These are phyloP conservation scores for Diaporthe aspalathi DNA, from an alignment of 2,329 filamentous ascomycete genomes.

Conservation along the genomic window DNA sequence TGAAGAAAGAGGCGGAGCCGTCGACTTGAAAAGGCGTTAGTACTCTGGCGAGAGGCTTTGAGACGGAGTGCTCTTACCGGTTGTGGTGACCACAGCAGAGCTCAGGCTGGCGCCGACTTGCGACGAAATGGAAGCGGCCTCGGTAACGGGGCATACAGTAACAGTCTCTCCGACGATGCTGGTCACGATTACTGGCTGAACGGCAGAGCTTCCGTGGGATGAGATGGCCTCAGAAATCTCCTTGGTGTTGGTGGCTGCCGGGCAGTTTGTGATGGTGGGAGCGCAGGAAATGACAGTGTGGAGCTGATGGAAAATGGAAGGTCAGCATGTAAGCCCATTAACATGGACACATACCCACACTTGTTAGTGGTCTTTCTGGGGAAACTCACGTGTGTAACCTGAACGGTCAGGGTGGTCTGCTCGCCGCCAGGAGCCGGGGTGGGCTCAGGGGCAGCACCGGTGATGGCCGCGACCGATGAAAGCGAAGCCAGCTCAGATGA, in stretches of 20 bases:
- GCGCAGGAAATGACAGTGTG: constrained; percentile 47
- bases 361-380: no score
- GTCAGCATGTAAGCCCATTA: neutral
- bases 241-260: constrained; percentile 39
- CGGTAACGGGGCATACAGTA: constrained; percentile 44
- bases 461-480: constrained; percentile 33
- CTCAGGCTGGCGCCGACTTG: constrained; percentile 37
- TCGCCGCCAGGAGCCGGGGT: constrained; percentile 20
- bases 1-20: constrained; percentile 36
- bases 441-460: constrained; percentile 23
- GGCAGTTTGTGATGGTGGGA: constrained; percentile 47
- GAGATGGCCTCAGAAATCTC: constrained; percentile 33
- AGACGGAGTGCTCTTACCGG: neutral
- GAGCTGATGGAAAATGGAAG: neutral
- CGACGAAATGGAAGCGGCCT: constrained; percentile 34
- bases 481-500: constrained; percentile 18
- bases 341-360: no score
- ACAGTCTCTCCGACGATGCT: constrained; percentile 42
- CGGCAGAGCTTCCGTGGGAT: constrained; percentile 39
- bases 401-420: constrained; percentile 38
- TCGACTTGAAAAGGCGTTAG: constrained; percentile 5
- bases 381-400: constrained; percentile 32
- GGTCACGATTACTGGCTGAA: constrained; percentile 43
- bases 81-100: constrained; percentile 38
- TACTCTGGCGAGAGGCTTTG: neutral